phyloP scores from a whole-genome alignment of 2,329 filamentous ascomycete genomes.

The Fusarium sp. region DNA sequence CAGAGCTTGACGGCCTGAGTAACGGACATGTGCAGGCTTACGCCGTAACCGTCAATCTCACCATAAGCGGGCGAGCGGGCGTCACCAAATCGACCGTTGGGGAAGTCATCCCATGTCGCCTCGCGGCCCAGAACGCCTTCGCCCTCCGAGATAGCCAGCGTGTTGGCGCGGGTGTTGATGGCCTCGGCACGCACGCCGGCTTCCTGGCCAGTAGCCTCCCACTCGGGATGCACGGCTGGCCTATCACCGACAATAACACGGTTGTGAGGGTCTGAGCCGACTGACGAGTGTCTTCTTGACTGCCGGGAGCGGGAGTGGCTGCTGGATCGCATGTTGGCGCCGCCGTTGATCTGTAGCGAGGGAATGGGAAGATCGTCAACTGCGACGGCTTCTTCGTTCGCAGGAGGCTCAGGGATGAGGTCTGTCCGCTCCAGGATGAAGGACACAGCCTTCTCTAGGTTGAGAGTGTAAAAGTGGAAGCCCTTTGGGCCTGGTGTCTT shows the following conservation, averaged over 20 bases:
- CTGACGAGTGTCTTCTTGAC: conserved; percentile 78
- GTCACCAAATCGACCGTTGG: conserved; percentile 96
- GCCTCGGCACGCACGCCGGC: conserved; percentile 81
- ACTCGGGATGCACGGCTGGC: conserved; percentile 71
- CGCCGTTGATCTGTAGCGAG: conserved; percentile 65
- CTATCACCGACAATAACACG: conserved; percentile 83
- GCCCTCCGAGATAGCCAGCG: conserved; percentile 93
- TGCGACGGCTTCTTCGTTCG: conserved; percentile 67
- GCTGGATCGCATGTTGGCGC: conserved; percentile 50
- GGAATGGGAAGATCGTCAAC: conserved; percentile 59
- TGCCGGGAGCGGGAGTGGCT: conserved; percentile 54
- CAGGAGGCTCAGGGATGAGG: conserved; percentile 79
- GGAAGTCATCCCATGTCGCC: conserved; percentile 98
- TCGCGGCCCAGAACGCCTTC: conserved; percentile 91
- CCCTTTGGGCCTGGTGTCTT: conserved; percentile 75
- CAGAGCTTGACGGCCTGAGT: conserved; percentile 86
- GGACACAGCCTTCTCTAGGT: conserved; percentile 94
- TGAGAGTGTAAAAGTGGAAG: conserved; percentile 98
- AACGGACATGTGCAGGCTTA: conserved; percentile 93
- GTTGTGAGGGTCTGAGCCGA: conserved; percentile 89
- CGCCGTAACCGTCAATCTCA: conserved; percentile 97
- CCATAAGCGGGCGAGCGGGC: conserved; percentile 93
- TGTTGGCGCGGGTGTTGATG: conserved; percentile 85
- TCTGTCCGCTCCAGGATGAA: conserved; percentile 89
- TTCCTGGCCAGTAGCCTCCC: conserved; percentile 82